Base-by-base conservation (phyloP, 352 stramenopile species). In the Pythium aristosporum region DNA sequence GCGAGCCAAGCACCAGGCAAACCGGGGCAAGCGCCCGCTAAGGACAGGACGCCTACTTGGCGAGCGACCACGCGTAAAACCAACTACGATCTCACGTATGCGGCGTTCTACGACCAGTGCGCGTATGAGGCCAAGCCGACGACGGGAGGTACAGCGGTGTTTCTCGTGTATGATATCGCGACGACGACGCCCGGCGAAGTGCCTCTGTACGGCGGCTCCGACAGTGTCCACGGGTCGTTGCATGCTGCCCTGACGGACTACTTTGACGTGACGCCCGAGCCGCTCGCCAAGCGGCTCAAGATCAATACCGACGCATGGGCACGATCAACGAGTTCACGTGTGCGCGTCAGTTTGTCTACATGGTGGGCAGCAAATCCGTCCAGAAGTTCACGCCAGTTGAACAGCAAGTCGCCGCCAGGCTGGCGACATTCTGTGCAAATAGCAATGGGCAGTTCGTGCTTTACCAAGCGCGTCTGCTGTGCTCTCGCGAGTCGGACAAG, bases 111-210 rank as follows among this genome's bases (percentile, higher is more conserved):
- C 36, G 39, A 30, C 18, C 20, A 20, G 7, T 21, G 51, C 21
- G 3, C 12, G 21, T 30, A 16, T 3, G 34, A 58, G 9, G 9
- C 20, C 36, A 13, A 28, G 6, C 51, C 51, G 3, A 2, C 47
- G 4, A 32, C 18, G 34, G 20, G 34, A 6, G 51, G 51, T 8
- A 11, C 4, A 3, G 51, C 51, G 5, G 18, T 44, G 0, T 47
- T 47, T 32, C 34, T 47, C 51, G 34, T 58, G 0, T 58, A 58
- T 20, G 51, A 58, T 58, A 34, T 58, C 34, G n/a, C 44, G 16
- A 58, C 51, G 34, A 48, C 32, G 18, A 58, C 51, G 32, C 36
- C 39, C 18, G 16, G n/a, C 1, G 34, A 58, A 4, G 36, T 58
- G 18, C 51, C 34, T 10, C 11, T 43, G n/a, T 46, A 34, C 47